These are phyloP conservation scores for Aspergillus flavus DNA, from an alignment of 2,329 filamentous ascomycete species.

Conservation along the genomic window DNA sequence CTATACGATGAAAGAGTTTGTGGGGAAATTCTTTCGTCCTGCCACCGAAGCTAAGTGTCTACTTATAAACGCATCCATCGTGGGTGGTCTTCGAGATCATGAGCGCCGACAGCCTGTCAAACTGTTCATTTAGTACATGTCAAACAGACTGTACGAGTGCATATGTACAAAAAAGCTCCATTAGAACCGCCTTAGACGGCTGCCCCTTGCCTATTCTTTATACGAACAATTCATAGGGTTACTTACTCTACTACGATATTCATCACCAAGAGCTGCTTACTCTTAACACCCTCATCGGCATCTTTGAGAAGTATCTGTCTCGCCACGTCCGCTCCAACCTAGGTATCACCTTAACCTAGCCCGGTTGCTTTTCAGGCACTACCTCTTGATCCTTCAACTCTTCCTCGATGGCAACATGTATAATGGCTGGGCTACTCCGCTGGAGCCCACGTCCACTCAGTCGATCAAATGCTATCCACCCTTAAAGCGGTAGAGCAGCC, in stretches of 20 bases:
- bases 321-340: not conserved
- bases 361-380: not conserved
- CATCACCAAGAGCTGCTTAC: not conserved
- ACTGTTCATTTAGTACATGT: constrained; percentile 14
- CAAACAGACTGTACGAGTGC: too few species aligned
- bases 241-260: not conserved
- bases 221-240: not conserved
- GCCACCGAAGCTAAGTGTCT: constrained; percentile 23
- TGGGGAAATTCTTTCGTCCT: constrained; percentile 1
- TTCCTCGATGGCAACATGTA: not conserved
- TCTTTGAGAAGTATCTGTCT: not conserved
- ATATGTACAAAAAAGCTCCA: too few species aligned
- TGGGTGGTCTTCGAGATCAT: constrained; percentile 22
- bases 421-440: not conserved
- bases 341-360: not conserved
- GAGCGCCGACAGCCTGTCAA: constrained; percentile 18
- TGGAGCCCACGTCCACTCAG: not conserved
- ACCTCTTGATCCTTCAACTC: not conserved
- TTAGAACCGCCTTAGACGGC: too few species aligned
- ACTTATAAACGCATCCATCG: constrained; percentile 25
- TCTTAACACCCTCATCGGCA: not conserved
- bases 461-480: not conserved
- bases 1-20: constrained; percentile 13
- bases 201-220: not conserved
- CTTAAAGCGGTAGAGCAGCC: not conserved